phyloP scores from a whole-genome alignment of 2,329 filamentous ascomycete genomes.

The Colletotrichum nymphaeae region DNA sequence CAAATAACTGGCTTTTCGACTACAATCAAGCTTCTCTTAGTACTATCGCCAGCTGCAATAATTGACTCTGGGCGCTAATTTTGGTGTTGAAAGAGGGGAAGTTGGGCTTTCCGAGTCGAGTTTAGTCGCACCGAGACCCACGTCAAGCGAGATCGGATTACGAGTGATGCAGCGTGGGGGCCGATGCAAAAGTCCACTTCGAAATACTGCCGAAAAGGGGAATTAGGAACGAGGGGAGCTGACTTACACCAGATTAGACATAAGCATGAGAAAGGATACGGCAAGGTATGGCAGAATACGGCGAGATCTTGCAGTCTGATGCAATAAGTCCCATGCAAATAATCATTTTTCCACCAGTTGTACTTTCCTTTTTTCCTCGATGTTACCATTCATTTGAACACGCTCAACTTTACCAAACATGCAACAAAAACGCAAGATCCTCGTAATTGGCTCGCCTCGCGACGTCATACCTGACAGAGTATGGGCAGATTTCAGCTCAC shows the following conservation, averaged over 20 bases:
- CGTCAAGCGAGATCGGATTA: slow-evolving; percentile 25
- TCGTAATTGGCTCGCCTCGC: slow-evolving; percentile 9
- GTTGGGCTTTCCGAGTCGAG: slow-evolving; percentile 3
- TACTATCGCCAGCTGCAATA: not conserved
- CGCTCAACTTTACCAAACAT: not conserved
- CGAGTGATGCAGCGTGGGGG: not conserved
- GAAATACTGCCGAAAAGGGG: not conserved
- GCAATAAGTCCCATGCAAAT: not conserved
- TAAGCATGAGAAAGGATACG: not conserved
- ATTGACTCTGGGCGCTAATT: slow-evolving; percentile 1
- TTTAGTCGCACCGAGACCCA: not conserved
- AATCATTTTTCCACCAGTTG: not conserved
- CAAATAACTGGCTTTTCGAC: not conserved
- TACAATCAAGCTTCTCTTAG: not conserved
- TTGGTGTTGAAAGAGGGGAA: slow-evolving; percentile 23
- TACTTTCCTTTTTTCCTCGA: not conserved
- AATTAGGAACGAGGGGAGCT: slow-evolving; percentile 3
- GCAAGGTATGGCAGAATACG: not conserved
- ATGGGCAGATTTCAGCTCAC: not conserved
- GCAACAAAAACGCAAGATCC: not conserved
- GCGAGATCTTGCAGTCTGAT: not conserved
- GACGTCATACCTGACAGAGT: not conserved
- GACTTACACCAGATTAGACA: not conserved
- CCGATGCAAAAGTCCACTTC: not conserved
- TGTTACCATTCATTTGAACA: not conserved